Percentiles rank a stretch among this genome's conserved stretches.
phyloP scores from a whole-genome alignment of 495 filamentous ascomycete genomes.

The Penicillium psychrofluorescens region DNA sequence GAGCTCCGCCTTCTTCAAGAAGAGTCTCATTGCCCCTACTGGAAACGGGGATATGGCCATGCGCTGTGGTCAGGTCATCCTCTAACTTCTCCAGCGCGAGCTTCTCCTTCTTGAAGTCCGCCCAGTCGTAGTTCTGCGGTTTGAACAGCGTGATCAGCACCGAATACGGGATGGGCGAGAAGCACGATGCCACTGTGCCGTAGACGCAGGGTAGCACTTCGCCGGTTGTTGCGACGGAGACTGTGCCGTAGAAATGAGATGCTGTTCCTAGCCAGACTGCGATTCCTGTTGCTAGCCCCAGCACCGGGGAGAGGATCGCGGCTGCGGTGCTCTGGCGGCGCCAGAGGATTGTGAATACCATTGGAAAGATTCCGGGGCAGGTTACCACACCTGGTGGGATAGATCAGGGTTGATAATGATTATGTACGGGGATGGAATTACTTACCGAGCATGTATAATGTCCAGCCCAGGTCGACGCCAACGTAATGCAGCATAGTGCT shows the following conservation, averaged over 20 bases:
- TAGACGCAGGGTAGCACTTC: constrained; percentile 35
- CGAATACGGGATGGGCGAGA: constrained; percentile 30
- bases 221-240: constrained; percentile 41
- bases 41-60: not conserved
- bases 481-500: constrained; percentile 33
- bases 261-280: constrained; percentile 42
- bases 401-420: no score
- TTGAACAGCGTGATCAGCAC: constrained; percentile 24
- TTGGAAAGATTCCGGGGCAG: constrained; percentile 41
- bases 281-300: constrained; percentile 34
- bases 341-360: constrained; percentile 46
- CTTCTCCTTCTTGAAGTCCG: constrained; percentile 27
- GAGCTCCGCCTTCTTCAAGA: constrained; percentile 5
- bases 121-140: constrained; percentile 30
- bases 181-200: constrained; percentile 33
- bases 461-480: constrained; percentile 28
- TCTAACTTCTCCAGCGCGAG: constrained; percentile 24
- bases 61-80: constrained; percentile 14
- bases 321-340: constrained; percentile 33
- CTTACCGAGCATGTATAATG: constrained; percentile 33
- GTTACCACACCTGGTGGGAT: constrained; percentile 24
- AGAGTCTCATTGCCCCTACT: not conserved
- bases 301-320: constrained; percentile 36
- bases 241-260: constrained; percentile 29
- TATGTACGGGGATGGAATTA: not conserved